Evolutionary conservation across 495 filamentous ascomycete species (phyloP).

Genomic region (Hypomontagnella monticulosa): DNA sequence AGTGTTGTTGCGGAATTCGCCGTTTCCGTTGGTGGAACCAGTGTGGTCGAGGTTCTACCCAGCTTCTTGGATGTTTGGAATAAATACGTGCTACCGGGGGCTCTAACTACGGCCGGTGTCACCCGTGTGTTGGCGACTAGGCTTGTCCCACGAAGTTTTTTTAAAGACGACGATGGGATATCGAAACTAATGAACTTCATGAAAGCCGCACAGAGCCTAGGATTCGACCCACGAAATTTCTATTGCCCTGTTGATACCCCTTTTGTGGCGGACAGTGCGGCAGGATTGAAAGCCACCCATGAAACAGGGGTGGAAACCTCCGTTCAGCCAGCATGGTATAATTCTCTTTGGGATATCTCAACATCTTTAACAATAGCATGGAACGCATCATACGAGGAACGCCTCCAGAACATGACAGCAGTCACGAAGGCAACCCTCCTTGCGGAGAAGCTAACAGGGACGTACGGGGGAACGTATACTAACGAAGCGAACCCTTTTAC

Average conservation of each 20-base stretch:
- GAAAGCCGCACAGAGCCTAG: conserved; percentile 21
- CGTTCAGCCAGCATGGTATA: conserved; percentile 57
- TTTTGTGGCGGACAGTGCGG: conserved; percentile 15
- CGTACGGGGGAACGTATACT: conserved; percentile 56
- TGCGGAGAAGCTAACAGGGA: conserved; percentile 55
- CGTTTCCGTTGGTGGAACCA: conserved; percentile 44
- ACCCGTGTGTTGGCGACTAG: conserved; percentile 49
- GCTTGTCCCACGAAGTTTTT: conserved; percentile 46
- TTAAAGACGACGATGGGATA: conserved; percentile 34
- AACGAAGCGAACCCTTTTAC: conserved; percentile 62
- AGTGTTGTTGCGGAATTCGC: conserved; percentile 45
- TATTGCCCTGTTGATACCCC: conserved; percentile 39
- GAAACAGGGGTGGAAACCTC: conserved; percentile 45
- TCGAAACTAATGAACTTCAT: conserved; percentile 38
- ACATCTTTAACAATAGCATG: conserved; percentile 49
- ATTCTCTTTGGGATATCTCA: conserved; percentile 52
- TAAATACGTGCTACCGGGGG: conserved; percentile 49
- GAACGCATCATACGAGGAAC: conserved; percentile 48
- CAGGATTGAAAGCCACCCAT: conserved; percentile 22
- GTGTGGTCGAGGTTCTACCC: conserved; percentile 45
- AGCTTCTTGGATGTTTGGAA: conserved; percentile 49
- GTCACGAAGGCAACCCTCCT: conserved; percentile 53
- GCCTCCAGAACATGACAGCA: conserved; percentile 50
- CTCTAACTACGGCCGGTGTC: conserved; percentile 43
- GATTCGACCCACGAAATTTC: conserved; percentile 38